Evolutionary conservation across 176 grass and related monocot species (phyloP), one percentile per base, ranked within the genome.

Genomic region (Tuctoria greenei): DNA sequence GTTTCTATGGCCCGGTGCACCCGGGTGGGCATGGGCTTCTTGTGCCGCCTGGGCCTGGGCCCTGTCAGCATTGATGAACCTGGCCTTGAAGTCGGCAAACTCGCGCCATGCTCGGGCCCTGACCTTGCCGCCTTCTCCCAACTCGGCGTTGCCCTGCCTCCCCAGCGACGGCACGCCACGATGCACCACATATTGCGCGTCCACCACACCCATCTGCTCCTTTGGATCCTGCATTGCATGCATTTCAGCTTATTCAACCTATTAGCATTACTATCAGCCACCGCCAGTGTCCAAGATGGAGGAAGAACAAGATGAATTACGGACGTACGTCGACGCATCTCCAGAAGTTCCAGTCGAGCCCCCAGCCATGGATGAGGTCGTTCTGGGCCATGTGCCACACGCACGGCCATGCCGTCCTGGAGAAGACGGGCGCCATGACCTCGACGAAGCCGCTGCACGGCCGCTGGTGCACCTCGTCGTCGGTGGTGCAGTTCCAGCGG

Each of bases 401-500:
- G 28, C 83, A 79, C 6, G 27, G 23, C 83, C 83, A 85, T 0
- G 83, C 83, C 1, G 31, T 70, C 52, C 69, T 14, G 0, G 69
- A 51, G 69, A 85, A 85, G 16, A 79, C 83, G 0, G 68, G 83
- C 21, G 69, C 85, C 66, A 82, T 87, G 7, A 87, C 45, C 67
- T 87, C 85, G 1, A 87, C 79, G 18, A 87, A 87, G 25, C 66
- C 81, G 66, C 45, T 86, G 78, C 84, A 86, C 2, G 56, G 77
- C 27, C 7, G 77, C 16, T 17, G 24, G 67, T 58, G 28, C 28
- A 12, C 28, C 20, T 64, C 51, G 50, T 50, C 11, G 59, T 1
- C 20, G n/a, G 55, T 26, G n/a, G 55, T 26, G 55, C 55, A 58
- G 55, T 58, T 58, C 51, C 2, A 54, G 8, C 51, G 51, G 20